These are phyloP conservation scores for Lactarius deliciosus DNA, from an alignment of 768 basidiomycete genomes.

Conservation along the genomic window DNA sequence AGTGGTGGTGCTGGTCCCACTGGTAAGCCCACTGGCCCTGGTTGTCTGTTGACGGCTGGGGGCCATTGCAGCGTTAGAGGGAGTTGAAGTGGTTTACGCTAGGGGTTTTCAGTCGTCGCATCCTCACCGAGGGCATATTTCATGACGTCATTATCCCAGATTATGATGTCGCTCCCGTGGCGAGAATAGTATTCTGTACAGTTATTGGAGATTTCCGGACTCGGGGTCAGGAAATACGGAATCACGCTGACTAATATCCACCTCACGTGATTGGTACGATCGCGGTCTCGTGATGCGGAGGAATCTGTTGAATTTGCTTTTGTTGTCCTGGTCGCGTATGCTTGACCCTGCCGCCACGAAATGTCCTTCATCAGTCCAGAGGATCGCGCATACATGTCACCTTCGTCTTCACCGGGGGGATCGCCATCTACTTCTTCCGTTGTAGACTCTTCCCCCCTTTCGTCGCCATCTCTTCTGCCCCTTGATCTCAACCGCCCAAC, in stretches of 20 bases:
- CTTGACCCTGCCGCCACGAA: neutral
- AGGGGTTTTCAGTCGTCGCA: neutral
- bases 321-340: neutral
- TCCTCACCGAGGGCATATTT: neutral
- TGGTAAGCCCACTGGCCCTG: neutral
- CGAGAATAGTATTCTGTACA: too few relatives aligned
- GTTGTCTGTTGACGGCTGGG: neutral
- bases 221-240: neutral
- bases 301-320: neutral
- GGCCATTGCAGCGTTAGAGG: neutral
- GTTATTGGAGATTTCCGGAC: neutral
- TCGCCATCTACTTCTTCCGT: conserved; percentile 18
- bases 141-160: neutral
- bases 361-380: conserved; percentile 24
- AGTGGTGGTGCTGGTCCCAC: neutral
- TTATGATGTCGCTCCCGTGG: too few relatives aligned
- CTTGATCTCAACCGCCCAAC: conserved; percentile 23
- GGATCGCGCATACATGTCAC: conserved; percentile 28
- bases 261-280: conserved; percentile 11
- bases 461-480: conserved; percentile 20
- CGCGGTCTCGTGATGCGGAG: conserved; percentile 22
- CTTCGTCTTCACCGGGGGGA: conserved; percentile 25
- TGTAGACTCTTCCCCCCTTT: conserved; percentile 23
- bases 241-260: too few relatives aligned
- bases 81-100: neutral